Evolutionary conservation across 768 basidiomycete species (phyloP).

Genomic region (Hericium coralloides): DNA sequence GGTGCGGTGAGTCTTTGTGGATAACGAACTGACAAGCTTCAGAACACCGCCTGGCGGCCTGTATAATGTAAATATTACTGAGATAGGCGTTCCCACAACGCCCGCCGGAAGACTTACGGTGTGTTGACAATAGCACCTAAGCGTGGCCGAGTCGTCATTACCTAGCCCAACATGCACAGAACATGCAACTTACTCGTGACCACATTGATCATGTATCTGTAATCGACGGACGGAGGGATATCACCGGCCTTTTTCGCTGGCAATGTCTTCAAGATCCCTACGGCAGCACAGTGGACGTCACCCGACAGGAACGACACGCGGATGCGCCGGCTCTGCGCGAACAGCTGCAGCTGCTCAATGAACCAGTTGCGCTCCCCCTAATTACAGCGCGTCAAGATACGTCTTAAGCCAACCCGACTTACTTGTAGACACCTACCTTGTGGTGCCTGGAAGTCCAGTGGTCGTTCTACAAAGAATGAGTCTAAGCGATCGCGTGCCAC

Average conservation of each 20-base stretch:
- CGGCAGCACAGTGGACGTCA: constrained; percentile 89
- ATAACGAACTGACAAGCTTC: constrained; percentile 70
- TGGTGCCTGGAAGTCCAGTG: constrained; percentile 84
- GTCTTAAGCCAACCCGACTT: background rate
- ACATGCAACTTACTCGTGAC: constrained; percentile 51
- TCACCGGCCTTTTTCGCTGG: constrained; percentile 37
- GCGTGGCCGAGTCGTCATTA: constrained; percentile 2
- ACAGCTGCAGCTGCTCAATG: constrained; percentile 66
- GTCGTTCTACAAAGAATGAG: constrained; percentile 49
- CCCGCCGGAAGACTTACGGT: constrained; percentile 44
- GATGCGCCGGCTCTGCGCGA: constrained; percentile 51
- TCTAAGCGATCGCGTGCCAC: background rate
- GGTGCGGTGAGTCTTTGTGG: constrained; percentile 77
- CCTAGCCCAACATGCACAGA: background rate
- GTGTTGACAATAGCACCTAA: constrained; percentile 92
- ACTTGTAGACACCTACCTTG: constrained; percentile 38
- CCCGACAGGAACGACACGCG: constrained; percentile 86
- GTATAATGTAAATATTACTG: background rate
- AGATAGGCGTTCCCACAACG: background rate
- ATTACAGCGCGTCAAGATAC: constrained; percentile 1
- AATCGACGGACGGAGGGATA: constrained; percentile 48
- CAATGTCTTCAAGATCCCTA: constrained; percentile 68
- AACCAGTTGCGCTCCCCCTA: constrained; percentile 90
- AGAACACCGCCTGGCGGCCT: constrained; percentile 66
- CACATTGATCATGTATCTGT: constrained; percentile 87